Conservation (phyloP, 345 rosid genomes). For the Durio zibethinus region DNA sequence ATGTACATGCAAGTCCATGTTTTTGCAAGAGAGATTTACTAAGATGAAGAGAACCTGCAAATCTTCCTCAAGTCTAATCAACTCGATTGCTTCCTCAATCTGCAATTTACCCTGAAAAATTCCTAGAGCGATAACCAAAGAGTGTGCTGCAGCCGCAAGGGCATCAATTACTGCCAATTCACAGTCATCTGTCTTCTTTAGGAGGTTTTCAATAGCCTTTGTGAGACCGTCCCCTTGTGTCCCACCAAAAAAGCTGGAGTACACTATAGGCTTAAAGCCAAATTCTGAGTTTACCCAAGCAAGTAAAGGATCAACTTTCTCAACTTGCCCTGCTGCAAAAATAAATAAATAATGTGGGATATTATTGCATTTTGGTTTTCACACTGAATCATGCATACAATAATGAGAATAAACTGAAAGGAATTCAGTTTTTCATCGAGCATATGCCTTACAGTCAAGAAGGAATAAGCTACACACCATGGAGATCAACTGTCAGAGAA, state of each 20-base stretch:
- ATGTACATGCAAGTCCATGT: background rate
- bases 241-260: slow-evolving; percentile 79
- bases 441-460: background rate
- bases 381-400: background rate
- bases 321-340: slow-evolving; percentile 65
- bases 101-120: slow-evolving; percentile 65
- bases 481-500: slow-evolving; percentile 49
- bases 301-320: slow-evolving; percentile 84
- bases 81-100: slow-evolving; percentile 81
- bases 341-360: background rate
- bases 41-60: slow-evolving; percentile 54
- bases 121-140: slow-evolving; percentile 65
- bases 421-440: background rate
- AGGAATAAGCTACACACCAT: slow-evolving; percentile 45
- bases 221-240: slow-evolving; percentile 78
- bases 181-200: slow-evolving; percentile 63
- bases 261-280: slow-evolving; percentile 69
- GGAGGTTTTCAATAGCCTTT: slow-evolving; percentile 56
- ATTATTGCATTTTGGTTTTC: background rate
- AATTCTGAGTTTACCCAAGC: slow-evolving; percentile 82
- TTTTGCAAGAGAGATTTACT: background rate
- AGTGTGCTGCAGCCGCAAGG: slow-evolving; percentile 80
- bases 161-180: slow-evolving; percentile 93
- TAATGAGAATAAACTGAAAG: background rate
- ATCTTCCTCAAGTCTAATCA: slow-evolving; percentile 95